Base-by-base conservation (phyloP, 2,329 filamentous ascomycete species). In the Capronia coronata region DNA sequence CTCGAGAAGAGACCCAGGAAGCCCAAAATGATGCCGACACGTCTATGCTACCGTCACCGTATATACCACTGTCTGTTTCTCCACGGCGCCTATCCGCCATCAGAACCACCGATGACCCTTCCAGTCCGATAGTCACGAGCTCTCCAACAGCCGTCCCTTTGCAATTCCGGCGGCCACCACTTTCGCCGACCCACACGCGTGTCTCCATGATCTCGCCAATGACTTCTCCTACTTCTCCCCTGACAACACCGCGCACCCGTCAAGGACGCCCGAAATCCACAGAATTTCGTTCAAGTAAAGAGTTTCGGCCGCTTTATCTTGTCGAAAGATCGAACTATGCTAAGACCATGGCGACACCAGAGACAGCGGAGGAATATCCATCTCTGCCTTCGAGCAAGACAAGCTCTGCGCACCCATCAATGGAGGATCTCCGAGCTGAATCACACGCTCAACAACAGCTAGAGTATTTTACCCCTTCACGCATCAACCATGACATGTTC, bases 271-370 rank as follows among this genome's bases (percentile, higher is more conserved):
- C 71, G 1, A 69, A 67, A 45, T 79, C 76, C 1, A 68, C 70
- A 3, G 75, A 79, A 54, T 78, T 78, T 62, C 73, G 69, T 52
- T 68, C 67, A 29, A 70, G 67, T 14, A 78, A 78, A 47, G 87
- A 93, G 63, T 83, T 90, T 61, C 83, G 86, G 58, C 90, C 90
- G 0, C 71, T 96, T 7, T 91, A 86, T 67, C 80, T 95, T 18
- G 79, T 94, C 5, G 86, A 94, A 65, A 81, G 74, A 23, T 78
- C 75, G 57, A 68, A 70, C 16, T 55, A 63, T 8, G 62, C 56
- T 14, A 74, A 75, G 59, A 62, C 64, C 14, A 61, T 37, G 2
- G 14, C 52, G 13, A 68, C 65, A 55, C 64, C 61, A 13, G 64
- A 70, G 32, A 54, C 56, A 11, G 67, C 71, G 21, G 71, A 72